Conservation (phyloP, 257 asterid species). For the Orobanche coerulescens region DNA sequence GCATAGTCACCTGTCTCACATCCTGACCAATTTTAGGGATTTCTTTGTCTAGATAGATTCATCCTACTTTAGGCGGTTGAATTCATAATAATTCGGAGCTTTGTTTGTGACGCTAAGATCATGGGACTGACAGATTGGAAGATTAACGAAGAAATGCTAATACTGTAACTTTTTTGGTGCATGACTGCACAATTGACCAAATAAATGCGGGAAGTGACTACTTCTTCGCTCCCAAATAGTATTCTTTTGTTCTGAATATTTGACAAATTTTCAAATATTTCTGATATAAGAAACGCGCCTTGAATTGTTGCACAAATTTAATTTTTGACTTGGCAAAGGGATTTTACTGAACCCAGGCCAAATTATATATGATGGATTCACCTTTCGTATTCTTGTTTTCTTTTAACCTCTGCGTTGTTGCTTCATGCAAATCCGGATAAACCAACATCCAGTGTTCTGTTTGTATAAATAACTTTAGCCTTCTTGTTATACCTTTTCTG, state of each 20-base stretch:
- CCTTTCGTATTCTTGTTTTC: not conserved
- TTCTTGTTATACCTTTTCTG: not conserved
- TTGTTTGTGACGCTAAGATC: not conserved
- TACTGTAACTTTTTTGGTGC: not conserved
- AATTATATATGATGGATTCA: not conserved
- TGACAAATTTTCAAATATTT: not conserved
- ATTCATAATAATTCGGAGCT: conserved; percentile 6
- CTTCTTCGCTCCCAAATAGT: not conserved
- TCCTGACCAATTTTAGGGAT: not conserved
- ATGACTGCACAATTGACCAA: not conserved
- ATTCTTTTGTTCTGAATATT: not conserved
- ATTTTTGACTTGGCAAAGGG: not conserved
- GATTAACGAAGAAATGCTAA: not conserved
- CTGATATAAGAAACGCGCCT: not conserved
- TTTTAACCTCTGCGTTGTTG: not conserved
- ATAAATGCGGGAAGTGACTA: not conserved
- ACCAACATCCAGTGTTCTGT: not conserved
- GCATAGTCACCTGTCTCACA: not conserved
- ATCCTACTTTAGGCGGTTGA: conserved; percentile 3
- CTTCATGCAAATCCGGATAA: not conserved
- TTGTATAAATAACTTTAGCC: not conserved
- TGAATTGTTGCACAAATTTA: not conserved
- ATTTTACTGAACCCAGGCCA: not conserved
- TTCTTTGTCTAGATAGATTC: not conserved
- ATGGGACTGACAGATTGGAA: not conserved